These are phyloP conservation scores for Cyberlindnera maclurae DNA, from an alignment of 805 yeast species.

Conservation along the genomic window DNA sequence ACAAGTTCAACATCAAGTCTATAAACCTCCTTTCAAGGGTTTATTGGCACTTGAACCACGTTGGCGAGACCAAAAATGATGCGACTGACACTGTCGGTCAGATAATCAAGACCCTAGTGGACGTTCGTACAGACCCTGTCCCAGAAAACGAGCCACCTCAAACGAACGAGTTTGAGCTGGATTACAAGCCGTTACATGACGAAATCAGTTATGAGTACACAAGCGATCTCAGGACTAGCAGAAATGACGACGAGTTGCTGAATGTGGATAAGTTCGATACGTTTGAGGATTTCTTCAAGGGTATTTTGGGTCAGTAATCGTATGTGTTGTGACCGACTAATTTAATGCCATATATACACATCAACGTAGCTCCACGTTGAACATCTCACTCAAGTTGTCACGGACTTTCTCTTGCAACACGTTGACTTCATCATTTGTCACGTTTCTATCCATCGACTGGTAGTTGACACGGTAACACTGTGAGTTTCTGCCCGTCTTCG, in stretches of 20 bases:
- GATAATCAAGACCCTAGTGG: slow-evolving; percentile 42
- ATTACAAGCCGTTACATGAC: slow-evolving; percentile 22
- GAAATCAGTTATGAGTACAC: slow-evolving; percentile 21
- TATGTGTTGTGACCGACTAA: background rate
- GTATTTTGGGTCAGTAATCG: slow-evolving; percentile 21
- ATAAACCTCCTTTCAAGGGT: slow-evolving; percentile 42
- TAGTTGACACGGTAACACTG: slow-evolving; percentile 87
- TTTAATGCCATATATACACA: background rate
- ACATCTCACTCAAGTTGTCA: slow-evolving; percentile 41
- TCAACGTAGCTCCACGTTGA: slow-evolving; percentile 51
- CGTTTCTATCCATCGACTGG: slow-evolving; percentile 91
- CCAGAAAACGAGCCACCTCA: background rate
- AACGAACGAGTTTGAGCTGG: slow-evolving; percentile 10
- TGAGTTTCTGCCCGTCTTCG: slow-evolving; percentile 68
- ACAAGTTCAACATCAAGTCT: slow-evolving; percentile 33
- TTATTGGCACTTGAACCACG: slow-evolving; percentile 52
- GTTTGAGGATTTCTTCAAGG: slow-evolving; percentile 53
- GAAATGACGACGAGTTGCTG: slow-evolving; percentile 1
- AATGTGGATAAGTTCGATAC: slow-evolving; percentile 29
- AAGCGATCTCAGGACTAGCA: slow-evolving; percentile 5
- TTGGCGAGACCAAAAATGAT: slow-evolving; percentile 50
- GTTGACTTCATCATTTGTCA: slow-evolving; percentile 83
- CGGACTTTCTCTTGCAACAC: slow-evolving; percentile 61
- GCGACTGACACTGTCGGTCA: slow-evolving; percentile 55
- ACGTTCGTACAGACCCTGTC: slow-evolving; percentile 8